phyloP scores from a whole-genome alignment of 208 protist genomes.

The Strigomonas galati region DNA sequence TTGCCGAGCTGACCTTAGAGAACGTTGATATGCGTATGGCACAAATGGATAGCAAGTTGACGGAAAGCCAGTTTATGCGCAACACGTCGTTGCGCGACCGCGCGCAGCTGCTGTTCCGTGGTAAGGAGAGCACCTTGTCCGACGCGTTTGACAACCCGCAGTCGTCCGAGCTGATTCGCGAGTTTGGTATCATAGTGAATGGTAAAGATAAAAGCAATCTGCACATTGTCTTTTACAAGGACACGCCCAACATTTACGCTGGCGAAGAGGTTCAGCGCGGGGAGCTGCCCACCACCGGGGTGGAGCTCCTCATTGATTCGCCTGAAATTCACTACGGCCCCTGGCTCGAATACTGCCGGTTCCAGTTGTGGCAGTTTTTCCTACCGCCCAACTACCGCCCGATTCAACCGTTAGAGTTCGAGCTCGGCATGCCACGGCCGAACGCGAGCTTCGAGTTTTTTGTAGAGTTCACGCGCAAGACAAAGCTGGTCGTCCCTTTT shows the following conservation, averaged over 20 bases:
- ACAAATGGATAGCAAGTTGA: constrained; percentile 52
- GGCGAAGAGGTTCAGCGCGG: constrained; percentile 51
- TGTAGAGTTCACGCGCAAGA: constrained; percentile 70
- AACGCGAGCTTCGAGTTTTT: constrained; percentile 75
- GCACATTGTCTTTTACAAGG: constrained; percentile 78
- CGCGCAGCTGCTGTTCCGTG: constrained; percentile 49
- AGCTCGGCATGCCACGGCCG: constrained; percentile 63
- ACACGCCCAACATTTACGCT: constrained; percentile 79
- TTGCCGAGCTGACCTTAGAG: constrained; percentile 67
- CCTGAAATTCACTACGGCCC: constrained; percentile 69
- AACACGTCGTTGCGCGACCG: constrained; percentile 54
- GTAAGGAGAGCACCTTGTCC: constrained; percentile 23
- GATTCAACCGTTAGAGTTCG: constrained; percentile 57
- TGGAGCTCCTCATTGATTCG: constrained; percentile 78
- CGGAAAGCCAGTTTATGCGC: constrained; percentile 38
- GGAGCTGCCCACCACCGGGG: constrained; percentile 60
- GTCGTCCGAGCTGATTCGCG: constrained; percentile 49
- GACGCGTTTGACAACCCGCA: constrained; percentile 14
- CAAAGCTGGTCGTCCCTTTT: constrained; percentile 68
- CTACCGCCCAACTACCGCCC: constrained; percentile 71
- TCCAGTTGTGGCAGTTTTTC: constrained; percentile 76
- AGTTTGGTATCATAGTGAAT: constrained; percentile 77
- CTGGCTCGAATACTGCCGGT: constrained; percentile 83
- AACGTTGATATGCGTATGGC: constrained; percentile 75
- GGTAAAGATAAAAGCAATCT: constrained; percentile 58